Evolutionary conservation across 2,329 filamentous ascomycete species (phyloP).

Genomic region (Pseudocercospora crystallina): DNA sequence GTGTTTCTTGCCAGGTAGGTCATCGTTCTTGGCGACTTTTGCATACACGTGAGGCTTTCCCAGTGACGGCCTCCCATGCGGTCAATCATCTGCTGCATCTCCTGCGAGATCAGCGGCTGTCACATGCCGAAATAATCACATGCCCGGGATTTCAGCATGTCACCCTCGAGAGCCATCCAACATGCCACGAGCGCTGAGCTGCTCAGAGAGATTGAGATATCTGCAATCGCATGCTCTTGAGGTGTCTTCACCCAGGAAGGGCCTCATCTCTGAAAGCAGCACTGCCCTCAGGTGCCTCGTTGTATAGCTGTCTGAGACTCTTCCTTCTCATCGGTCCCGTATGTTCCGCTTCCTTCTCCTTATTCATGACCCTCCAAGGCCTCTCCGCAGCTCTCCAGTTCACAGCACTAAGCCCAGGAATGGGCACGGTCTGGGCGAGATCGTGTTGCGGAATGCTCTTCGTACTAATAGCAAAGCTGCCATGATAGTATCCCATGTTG

Average conservation of each 20-base stretch:
- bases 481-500: constrained; percentile 35
- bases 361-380: constrained; percentile 32
- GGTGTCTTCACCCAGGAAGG: constrained; percentile 5
- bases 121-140: too few relatives aligned
- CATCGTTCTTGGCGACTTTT: too few relatives aligned
- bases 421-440: constrained; percentile 41
- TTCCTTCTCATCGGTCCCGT: constrained; percentile 32
- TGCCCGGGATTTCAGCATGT: too few relatives aligned
- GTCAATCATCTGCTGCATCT: too few relatives aligned
- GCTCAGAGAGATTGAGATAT: too few relatives aligned
- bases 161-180: too few relatives aligned
- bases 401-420: constrained; percentile 43
- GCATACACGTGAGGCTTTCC: too few relatives aligned
- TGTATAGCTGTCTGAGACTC: constrained; percentile 31
- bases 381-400: constrained; percentile 38
- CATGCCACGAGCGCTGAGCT: too few relatives aligned
- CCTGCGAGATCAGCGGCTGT: too few relatives aligned
- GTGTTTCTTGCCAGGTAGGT: too few relatives aligned
- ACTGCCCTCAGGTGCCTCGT: constrained; percentile 17
- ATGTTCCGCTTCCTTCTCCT: constrained; percentile 29
- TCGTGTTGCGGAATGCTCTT: constrained; percentile 37
- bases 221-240: neutral
- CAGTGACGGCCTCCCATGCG: too few relatives aligned
- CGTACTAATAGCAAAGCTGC: constrained; percentile 29
- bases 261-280: constrained; percentile 6